Evolutionary conservation across 2,329 filamentous ascomycete genomes (phyloP), one percentile per base, ranked within the genome.

Genomic region (Corinectria fuckeliana): DNA sequence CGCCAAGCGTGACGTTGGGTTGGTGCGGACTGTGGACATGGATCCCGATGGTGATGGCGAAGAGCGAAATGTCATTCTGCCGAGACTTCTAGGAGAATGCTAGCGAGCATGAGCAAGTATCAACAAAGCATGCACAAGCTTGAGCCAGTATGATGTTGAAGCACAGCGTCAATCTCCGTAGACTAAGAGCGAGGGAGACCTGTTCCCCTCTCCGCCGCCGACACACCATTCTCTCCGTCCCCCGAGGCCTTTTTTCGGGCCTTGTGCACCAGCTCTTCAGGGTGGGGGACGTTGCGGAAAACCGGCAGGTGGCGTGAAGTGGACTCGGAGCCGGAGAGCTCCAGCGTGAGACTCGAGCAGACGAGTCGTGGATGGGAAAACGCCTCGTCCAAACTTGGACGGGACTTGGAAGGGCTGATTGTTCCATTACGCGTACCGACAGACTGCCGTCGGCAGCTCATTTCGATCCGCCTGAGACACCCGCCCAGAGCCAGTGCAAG

Each of bases 301-400:
- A 44, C 5, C 41, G 41, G 41, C 41, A 44, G 39, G 14, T 23
- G 16, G 18, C n/a, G 48, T 23, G 32, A 21, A 25, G 48, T 23
- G 32, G 28, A 25, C 54, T 50, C 48, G 47, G 41, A 47, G 38
- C 55, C 36, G 18, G 14, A 45, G 48, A 50, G 14, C 6, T n/a
- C 5, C n/a, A n/a, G 16, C 18, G n/a, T 28, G 41, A 28, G 23
- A 28, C 23, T 45, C 13, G 10, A 25, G 9, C 20, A 21, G 36
- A 36, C 32, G 38, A 36, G 28, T 16, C 11, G 38, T 23, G 18
- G 7, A 20, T 32, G 36, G 16, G 16, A 20, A 30, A 13, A 38
- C 36, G 10, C 36, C 36, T 8, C 26, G 5, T 5, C 14, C n/a
- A n/a, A n/a, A n/a, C 32, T 8, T 9, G 7, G 32, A n/a, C 26